Evolutionary conservation across 1,284 basidiomycete genomes (phyloP), one percentile per base, ranked within the genome.

Genomic region (Boletus sp.): DNA sequence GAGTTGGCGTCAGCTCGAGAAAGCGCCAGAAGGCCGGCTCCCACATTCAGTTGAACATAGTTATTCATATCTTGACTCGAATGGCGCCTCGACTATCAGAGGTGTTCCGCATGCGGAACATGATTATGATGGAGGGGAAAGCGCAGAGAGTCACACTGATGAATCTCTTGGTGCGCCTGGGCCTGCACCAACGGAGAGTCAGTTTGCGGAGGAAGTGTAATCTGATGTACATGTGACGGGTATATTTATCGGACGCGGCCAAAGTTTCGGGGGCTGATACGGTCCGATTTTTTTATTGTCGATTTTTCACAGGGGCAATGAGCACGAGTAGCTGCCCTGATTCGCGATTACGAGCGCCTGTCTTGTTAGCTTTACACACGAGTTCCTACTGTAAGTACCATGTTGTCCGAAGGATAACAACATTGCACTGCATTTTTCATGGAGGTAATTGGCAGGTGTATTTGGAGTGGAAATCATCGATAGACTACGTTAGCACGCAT

Each of bases 1-100:
- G 37, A 86, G 81, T 67, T 80, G 81, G 69, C 80, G 88, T 41
- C 86, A 84, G 72, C 77, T 83, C 70, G 88, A 89, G 71, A 90
- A 90, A 73, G 85, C 88, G 9, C 85, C 86, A 0, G 85, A 87
- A 67, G 83, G 80, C 1, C 75, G 75, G 13, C 52, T 62, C 1
- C 78, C 78, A 2, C 80, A 76, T 64, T 64, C 61, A 18, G 65
- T 58, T 35, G 72, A 69, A 20, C 63, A 63, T n/a, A 61, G 59
- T 18, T 67, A 37, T 15, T 55, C 56, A 9, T 55, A 61, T 41
- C 36, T 51, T 3, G 56, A 57, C 12, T 63, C 67, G 43, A 68
- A 63, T 43, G 65, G 69, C 7, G 49, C 4, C 18, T 54, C 62
- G 8, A 65, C 68, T 24, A 57, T 59, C 31, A 65, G 65, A 60